Conservation (phyloP, 2,329 filamentous ascomycete genomes). For the Coniochaeta pulveracea region DNA sequence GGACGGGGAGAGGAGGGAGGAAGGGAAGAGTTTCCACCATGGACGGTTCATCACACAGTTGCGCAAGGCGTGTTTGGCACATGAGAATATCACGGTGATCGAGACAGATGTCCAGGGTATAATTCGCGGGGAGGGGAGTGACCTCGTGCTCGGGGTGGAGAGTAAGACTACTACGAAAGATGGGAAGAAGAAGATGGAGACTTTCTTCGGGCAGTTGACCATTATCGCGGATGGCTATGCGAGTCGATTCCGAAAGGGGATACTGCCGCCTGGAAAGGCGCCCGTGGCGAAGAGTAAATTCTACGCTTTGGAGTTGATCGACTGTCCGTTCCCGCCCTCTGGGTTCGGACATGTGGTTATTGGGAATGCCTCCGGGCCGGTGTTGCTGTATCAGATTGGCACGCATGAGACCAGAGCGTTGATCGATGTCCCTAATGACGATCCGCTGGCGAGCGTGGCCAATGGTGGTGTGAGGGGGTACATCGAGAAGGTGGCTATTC, state of each 20-base stretch:
- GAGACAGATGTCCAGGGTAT: conserved; percentile 78
- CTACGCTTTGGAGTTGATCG: conserved; percentile 85
- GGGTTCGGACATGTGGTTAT: conserved; percentile 83
- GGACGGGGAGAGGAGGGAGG: conserved; percentile 32
- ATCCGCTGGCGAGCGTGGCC: conserved; percentile 60
- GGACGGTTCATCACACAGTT: conserved; percentile 83
- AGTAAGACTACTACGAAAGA: conserved; percentile 52
- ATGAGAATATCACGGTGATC: conserved; percentile 79
- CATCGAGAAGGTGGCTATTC: conserved; percentile 65
- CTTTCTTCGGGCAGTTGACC: conserved; percentile 81
- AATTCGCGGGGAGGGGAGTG: conserved; percentile 55
- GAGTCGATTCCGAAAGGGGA: conserved; percentile 79
- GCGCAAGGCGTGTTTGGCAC: conserved; percentile 59
- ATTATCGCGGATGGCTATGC: conserved; percentile 87
- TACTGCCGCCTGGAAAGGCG: conserved; percentile 41
- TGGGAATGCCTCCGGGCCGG: conserved; percentile 53
- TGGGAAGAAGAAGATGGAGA: conserved; percentile 49
- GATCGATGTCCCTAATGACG: conserved; percentile 72
- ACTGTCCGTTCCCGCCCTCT: conserved; percentile 65
- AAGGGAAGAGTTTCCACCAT: conserved; percentile 84
- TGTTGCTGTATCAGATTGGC: conserved; percentile 94
- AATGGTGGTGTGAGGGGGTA: conserved; percentile 79
- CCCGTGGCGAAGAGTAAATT: conserved; percentile 77
- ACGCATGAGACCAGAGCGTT: conserved; percentile 85
- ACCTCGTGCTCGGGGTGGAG: conserved; percentile 75